Conservation (phyloP, 176 grass and related monocot genomes). For the Elaeis guineensis region DNA sequence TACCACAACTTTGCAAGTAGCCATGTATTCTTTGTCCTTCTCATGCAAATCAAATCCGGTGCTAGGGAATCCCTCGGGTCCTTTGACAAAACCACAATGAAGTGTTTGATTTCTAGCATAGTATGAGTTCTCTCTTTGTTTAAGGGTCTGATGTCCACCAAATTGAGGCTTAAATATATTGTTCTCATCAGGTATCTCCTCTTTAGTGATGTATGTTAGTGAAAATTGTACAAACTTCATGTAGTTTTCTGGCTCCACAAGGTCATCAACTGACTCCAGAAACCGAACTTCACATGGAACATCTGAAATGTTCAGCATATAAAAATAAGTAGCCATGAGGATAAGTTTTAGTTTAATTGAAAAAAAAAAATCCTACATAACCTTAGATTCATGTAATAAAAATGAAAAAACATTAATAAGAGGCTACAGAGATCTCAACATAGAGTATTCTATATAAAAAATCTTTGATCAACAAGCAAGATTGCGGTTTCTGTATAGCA, state of each 20-base stretch:
- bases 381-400: background rate
- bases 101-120: constrained; percentile 66
- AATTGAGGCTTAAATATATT: constrained; percentile 36
- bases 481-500: no score
- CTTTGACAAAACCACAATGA: constrained; percentile 78
- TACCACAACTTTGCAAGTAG: constrained; percentile 52
- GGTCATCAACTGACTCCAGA: constrained; percentile 40
- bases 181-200: constrained; percentile 19
- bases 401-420: no score
- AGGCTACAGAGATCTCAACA: no score
- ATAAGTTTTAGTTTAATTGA: background rate
- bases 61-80: constrained; percentile 31
- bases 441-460: no score
- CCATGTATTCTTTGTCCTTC: constrained; percentile 57
- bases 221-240: constrained; percentile 64
- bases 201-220: constrained; percentile 49
- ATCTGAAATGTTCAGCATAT: constrained; percentile 51
- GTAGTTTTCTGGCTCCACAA: constrained; percentile 42
- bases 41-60: constrained; percentile 69
- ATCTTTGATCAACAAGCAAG: no score
- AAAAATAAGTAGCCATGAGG: background rate
- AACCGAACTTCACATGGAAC: constrained; percentile 63
- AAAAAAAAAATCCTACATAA: background rate
- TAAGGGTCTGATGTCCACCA: constrained; percentile 57
- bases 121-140: constrained; percentile 66